These are phyloP conservation scores for Cladosporium sp. DNA, from an alignment of 2,329 filamentous ascomycete species.

Conservation along the genomic window DNA sequence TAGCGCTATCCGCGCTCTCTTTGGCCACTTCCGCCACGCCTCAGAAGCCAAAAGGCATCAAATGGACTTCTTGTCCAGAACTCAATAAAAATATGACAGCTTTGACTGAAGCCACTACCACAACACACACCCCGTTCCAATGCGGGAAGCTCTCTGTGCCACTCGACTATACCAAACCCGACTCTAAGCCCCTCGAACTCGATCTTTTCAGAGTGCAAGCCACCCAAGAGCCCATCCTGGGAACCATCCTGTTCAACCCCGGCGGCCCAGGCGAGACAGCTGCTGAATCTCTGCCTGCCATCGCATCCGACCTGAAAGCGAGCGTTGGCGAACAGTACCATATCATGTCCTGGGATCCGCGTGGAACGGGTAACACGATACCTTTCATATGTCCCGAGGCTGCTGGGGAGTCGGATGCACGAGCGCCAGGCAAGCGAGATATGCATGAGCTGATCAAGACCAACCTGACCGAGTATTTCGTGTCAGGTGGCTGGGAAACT, in stretches of 20 bases:
- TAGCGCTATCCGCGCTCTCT: too few relatives aligned
- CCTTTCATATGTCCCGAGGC: slow-evolving; percentile 20
- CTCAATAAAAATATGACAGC: too few relatives aligned
- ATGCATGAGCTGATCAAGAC: too few relatives aligned
- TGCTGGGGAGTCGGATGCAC: too few relatives aligned
- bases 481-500: slow-evolving; percentile 6
- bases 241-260: slow-evolving; percentile 23
- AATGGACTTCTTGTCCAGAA: too few relatives aligned
- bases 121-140: slow-evolving; percentile 14
- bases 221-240: slow-evolving; percentile 16
- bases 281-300: slow-evolving; percentile 1
- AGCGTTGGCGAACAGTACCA: slow-evolving; percentile 18
- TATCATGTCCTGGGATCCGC: slow-evolving; percentile 15
- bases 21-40: too few relatives aligned
- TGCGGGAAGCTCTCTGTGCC: background rate
- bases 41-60: too few relatives aligned
- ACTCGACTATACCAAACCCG: slow-evolving; percentile 7
- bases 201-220: slow-evolving; percentile 18
- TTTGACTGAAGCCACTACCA: too few relatives aligned
- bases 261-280: slow-evolving; percentile 22
- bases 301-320: slow-evolving; percentile 1
- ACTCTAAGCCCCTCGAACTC: slow-evolving; percentile 15
- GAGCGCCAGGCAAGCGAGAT: too few relatives aligned
- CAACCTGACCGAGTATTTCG: too few relatives aligned
- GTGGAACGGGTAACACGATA: slow-evolving; percentile 18